Percentiles rank a stretch among this genome's conserved stretches.
phyloP scores from a whole-genome alignment of 139 green algal species.

The Coelastrella sp. region DNA sequence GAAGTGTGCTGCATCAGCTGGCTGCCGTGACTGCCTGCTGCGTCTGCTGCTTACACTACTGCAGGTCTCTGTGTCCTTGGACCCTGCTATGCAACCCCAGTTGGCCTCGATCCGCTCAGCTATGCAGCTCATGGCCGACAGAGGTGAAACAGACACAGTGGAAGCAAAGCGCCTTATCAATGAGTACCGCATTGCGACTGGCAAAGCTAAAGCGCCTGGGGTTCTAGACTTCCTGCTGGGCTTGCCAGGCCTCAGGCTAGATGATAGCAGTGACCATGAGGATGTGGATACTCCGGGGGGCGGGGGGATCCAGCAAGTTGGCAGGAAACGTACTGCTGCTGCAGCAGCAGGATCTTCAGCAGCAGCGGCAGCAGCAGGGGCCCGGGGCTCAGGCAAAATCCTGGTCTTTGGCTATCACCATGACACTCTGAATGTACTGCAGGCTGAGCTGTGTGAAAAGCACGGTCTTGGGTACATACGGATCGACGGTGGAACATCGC shows the following conservation, averaged over 20 bases:
- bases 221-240: constrained; percentile 53
- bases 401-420: constrained; percentile 80
- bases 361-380: neutral
- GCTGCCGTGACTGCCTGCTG: neutral
- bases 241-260: constrained; percentile 53
- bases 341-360: neutral
- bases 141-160: neutral
- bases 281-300: neutral
- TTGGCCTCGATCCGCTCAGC: neutral
- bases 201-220: constrained; percentile 53
- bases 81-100: neutral
- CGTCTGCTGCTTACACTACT: neutral
- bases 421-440: constrained; percentile 57
- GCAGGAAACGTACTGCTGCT: neutral
- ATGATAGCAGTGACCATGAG: neutral
- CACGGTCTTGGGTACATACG: constrained; percentile 47
- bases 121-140: neutral
- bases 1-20: too few species aligned
- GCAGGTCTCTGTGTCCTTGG: neutral
- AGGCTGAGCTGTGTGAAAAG: constrained; percentile 17
- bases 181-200: constrained; percentile 32
- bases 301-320: neutral
- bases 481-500: constrained; percentile 65
- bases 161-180: constrained; percentile 43
- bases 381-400: constrained; percentile 58